Percentiles rank a stretch among this genome's conserved stretches.
Evolutionary conservation across 768 basidiomycete genomes (phyloP).

Genomic region (Lactifluus pinguis): DNA sequence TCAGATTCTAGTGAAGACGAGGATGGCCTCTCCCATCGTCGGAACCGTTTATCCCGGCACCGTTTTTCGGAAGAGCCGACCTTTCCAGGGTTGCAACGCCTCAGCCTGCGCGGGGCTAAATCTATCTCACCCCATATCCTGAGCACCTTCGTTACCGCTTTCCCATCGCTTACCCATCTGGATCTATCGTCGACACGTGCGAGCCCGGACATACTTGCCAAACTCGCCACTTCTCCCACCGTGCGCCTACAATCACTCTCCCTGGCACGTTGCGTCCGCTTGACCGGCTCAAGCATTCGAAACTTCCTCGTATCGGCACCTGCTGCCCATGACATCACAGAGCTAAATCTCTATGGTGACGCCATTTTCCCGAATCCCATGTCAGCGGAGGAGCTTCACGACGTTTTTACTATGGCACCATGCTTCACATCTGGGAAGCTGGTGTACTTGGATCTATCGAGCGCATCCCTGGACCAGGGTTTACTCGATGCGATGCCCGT

Average conservation of each 20-base stretch:
- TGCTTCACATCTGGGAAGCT: conserved; percentile 70
- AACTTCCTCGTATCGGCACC: conserved; percentile 63
- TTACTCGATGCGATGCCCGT: conserved; percentile 42
- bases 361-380: conserved; percentile 72
- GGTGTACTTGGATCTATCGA: conserved; percentile 86
- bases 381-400: conserved; percentile 50
- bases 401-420: conserved; percentile 65
- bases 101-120: conserved; percentile 76
- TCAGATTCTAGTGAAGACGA: conserved; percentile 37
- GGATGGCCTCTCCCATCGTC: conserved; percentile 15
- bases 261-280: conserved; percentile 75
- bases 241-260: conserved; percentile 71
- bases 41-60: conserved; percentile 25
- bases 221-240: conserved; percentile 53
- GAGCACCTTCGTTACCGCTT: conserved; percentile 66
- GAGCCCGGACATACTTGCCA: conserved; percentile 61
- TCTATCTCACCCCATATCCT: conserved; percentile 63
- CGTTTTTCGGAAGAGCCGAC: conserved; percentile 42
- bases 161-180: conserved; percentile 61
- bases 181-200: conserved; percentile 67
- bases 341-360: conserved; percentile 88
- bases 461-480: conserved; percentile 53
- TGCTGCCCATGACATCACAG: conserved; percentile 50
- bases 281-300: conserved; percentile 72
- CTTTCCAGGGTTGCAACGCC: conserved; percentile 65